Evolutionary conservation across 345 rosid species (phyloP).

Genomic region (Passiflora organensis): DNA sequence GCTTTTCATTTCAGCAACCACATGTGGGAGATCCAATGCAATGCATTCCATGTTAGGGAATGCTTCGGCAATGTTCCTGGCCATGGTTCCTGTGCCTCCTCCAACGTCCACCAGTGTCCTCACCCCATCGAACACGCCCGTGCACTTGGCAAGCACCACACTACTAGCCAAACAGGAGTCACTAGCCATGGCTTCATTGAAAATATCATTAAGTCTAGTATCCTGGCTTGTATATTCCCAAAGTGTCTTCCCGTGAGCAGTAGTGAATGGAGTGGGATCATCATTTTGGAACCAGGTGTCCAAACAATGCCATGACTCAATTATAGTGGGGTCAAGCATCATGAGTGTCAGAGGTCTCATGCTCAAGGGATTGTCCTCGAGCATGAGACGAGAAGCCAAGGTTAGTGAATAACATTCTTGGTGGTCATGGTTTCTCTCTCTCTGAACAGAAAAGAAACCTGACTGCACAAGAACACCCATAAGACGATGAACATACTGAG

Average conservation of each 20-base stretch:
- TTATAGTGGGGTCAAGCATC: conserved; percentile 3
- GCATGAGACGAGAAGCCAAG: not conserved
- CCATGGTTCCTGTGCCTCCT: conserved; percentile 19
- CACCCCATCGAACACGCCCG: not conserved
- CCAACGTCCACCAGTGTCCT: conserved; percentile 23
- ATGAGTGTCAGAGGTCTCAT: not conserved
- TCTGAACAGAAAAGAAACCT: not conserved
- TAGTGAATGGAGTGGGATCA: not conserved
- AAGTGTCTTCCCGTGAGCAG: not conserved
- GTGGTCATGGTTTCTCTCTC: not conserved
- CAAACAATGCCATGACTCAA: not conserved
- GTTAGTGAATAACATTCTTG: not conserved
- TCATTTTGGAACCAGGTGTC: conserved; percentile 3
- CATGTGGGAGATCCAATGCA: conserved; percentile 17
- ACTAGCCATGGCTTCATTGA: conserved; percentile 17
- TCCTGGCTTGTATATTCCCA: conserved; percentile 3
- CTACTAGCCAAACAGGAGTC: not conserved
- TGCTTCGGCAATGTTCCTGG: conserved; percentile 11
- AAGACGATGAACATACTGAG: not conserved
- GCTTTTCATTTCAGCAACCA: conserved; percentile 8
- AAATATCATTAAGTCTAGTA: not conserved
- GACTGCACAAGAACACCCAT: not conserved
- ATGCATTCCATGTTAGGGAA: conserved; percentile 14
- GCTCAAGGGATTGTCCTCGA: not conserved
- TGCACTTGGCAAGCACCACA: not conserved